Evolutionary conservation across 2,329 filamentous ascomycete species (phyloP).

Genomic region (Aspergillus sp.): DNA sequence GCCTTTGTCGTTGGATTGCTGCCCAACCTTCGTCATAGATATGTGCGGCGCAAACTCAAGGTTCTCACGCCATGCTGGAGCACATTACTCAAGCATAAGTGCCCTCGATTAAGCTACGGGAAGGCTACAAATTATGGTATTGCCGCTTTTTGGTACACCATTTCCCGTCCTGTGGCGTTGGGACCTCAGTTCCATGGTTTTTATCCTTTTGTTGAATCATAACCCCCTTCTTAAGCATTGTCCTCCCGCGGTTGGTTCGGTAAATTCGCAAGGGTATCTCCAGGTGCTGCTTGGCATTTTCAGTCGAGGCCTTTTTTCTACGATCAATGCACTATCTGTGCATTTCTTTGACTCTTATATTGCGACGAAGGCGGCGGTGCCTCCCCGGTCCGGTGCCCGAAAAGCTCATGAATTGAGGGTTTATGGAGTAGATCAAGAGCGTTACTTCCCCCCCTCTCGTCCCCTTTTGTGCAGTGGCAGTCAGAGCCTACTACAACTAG

Average conservation of each 20-base stretch:
- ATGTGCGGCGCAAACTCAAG: too few relatives aligned
- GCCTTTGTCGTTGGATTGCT: too few relatives aligned
- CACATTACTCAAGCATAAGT: too few relatives aligned
- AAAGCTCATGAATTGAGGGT: background rate
- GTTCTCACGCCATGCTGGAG: too few relatives aligned
- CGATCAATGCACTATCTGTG: background rate
- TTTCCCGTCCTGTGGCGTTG: background rate
- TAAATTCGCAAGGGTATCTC: background rate
- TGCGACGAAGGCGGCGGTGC: background rate
- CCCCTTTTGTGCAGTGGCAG: too few relatives aligned
- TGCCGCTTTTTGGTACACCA: too few relatives aligned
- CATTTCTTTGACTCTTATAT: background rate
- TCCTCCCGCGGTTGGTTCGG: background rate
- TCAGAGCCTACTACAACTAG: too few relatives aligned
- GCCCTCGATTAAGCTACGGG: too few relatives aligned
- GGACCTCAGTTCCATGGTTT: background rate
- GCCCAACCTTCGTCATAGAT: too few relatives aligned
- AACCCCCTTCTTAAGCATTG: background rate
- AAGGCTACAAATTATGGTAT: too few relatives aligned
- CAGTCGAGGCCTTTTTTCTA: background rate
- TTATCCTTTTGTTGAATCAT: background rate
- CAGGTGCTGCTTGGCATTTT: background rate
- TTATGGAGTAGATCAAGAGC: background rate
- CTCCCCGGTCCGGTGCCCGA: background rate
- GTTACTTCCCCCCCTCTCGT: too few relatives aligned